phyloP scores from a whole-genome alignment of 116 monocot species.

The Zostera marina region DNA sequence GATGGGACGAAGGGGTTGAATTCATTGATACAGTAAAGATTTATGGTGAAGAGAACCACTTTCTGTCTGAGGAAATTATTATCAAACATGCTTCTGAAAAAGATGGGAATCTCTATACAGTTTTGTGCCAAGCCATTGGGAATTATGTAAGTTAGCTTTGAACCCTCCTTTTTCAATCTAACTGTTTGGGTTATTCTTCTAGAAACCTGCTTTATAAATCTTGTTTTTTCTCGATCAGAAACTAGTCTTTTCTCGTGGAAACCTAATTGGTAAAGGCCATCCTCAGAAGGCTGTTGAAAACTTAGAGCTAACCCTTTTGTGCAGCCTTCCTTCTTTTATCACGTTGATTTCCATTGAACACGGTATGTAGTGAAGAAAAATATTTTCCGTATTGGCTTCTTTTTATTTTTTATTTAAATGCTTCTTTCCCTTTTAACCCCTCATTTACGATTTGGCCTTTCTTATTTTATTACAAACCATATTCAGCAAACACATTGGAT shows the following conservation, averaged over 20 bases:
- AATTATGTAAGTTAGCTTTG: slow-evolving; percentile 44
- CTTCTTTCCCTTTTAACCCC: not conserved
- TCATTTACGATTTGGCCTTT: slow-evolving; percentile 1
- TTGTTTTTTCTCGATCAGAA: slow-evolving; percentile 25
- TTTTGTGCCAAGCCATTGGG: slow-evolving; percentile 43
- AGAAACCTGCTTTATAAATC: not conserved
- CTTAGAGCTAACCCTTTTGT: slow-evolving; percentile 37
- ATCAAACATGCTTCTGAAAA: slow-evolving; percentile 16
- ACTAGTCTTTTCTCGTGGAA: slow-evolving; percentile 84
- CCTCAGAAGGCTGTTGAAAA: slow-evolving; percentile 40
- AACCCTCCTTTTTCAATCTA: not conserved
- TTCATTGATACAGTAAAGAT: slow-evolving; percentile 51
- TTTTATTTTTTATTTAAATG: not conserved
- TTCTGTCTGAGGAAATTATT: slow-evolving; percentile 14
- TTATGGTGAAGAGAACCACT: slow-evolving; percentile 14
- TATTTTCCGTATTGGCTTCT: not conserved
- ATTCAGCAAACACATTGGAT: slow-evolving; percentile 43
- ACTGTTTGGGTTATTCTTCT: not conserved
- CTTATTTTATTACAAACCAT: not conserved
- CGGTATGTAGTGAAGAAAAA: slow-evolving; percentile 22
- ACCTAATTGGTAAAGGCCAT: slow-evolving; percentile 58
- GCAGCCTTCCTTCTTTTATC: slow-evolving; percentile 68
- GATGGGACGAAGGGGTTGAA: slow-evolving; percentile 55
- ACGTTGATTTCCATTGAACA: slow-evolving; percentile 64
- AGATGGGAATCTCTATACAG: slow-evolving; percentile 30